Conservation (phyloP, 2,329 filamentous ascomycete genomes). For the Calonectria pteridis region DNA sequence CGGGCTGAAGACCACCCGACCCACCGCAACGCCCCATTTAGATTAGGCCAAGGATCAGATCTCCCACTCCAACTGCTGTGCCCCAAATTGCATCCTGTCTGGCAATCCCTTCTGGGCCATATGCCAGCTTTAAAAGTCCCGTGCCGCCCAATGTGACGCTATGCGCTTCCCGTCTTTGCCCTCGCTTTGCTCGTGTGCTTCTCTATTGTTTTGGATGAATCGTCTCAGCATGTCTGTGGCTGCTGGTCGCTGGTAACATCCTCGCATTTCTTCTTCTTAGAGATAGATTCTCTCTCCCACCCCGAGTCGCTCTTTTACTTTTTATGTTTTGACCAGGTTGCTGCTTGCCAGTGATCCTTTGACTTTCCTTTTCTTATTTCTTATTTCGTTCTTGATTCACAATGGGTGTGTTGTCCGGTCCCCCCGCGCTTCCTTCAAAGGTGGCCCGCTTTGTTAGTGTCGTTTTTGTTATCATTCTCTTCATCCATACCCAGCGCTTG, state of each 20-base stretch:
- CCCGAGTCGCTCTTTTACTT: conserved; percentile 40
- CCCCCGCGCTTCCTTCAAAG: conserved; percentile 38
- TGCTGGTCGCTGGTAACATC: conserved; percentile 38
- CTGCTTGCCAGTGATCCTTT: conserved; percentile 20
- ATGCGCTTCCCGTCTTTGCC: conserved; percentile 1
- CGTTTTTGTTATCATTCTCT: conserved; percentile 43
- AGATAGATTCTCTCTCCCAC: conserved; percentile 36
- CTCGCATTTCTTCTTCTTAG: not conserved
- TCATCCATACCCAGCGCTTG: conserved; percentile 38
- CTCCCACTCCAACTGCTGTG: conserved; percentile 27
- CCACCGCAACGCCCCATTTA: conserved; percentile 33
- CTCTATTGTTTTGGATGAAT: conserved; percentile 7
- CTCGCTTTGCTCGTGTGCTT: conserved; percentile 19
- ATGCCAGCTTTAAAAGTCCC: conserved; percentile 38
- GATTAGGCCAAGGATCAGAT: conserved; percentile 37
- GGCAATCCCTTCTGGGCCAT: conserved; percentile 10
- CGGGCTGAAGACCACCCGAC: conserved; percentile 37
- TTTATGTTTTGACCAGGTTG: conserved; percentile 15
- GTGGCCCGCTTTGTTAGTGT: conserved; percentile 39
- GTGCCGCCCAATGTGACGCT: conserved; percentile 31
- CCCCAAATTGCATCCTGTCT: conserved; percentile 24
- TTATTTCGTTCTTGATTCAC: conserved; percentile 16
- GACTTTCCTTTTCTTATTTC: conserved; percentile 17
- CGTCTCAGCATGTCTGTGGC: conserved; percentile 34
- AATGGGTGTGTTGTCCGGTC: conserved; percentile 45